Conservation (phyloP, 176 grass and related monocot species). For the Musa acuminata region DNA sequence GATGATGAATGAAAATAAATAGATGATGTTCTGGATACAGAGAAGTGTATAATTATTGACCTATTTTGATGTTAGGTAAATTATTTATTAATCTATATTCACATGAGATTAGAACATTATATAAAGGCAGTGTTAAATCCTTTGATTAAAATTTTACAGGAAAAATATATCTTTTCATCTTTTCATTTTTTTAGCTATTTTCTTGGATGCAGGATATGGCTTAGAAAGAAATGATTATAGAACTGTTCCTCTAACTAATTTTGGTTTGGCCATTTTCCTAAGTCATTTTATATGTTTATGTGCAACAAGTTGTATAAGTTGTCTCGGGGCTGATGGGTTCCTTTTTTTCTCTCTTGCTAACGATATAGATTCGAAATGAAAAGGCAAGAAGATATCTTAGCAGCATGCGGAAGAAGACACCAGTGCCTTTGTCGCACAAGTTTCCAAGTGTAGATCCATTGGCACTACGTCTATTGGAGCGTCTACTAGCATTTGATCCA, state of each 20-base stretch:
- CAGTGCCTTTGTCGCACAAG: slow-evolving; percentile 5
- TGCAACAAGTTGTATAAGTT: not conserved
- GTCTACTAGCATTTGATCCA: slow-evolving; percentile 16
- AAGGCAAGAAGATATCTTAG: slow-evolving; percentile 13
- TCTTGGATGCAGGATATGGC: too few relatives aligned
- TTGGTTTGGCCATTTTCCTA: not conserved
- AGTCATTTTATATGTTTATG: not conserved
- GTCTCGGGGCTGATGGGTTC: not conserved
- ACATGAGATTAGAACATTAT: too few relatives aligned
- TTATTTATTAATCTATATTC: too few relatives aligned
- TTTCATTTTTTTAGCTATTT: too few relatives aligned
- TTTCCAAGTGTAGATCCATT: slow-evolving; percentile 11
- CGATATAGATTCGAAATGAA: slow-evolving; percentile 11
- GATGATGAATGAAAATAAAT: not conserved
- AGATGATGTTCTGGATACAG: not conserved
- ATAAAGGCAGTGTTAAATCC: too few relatives aligned
- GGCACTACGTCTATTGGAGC: slow-evolving; percentile 8
- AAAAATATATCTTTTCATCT: too few relatives aligned
- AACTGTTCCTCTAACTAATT: too few relatives aligned
- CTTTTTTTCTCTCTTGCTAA: not conserved
- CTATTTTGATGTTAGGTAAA: not conserved
- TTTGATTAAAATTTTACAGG: too few relatives aligned
- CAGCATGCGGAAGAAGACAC: slow-evolving; percentile 14
- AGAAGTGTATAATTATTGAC: not conserved
- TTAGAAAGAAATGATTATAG: too few relatives aligned